A percentile compares a stretch with the other conserved stretches of the same genome.
Evolutionary conservation across 768 basidiomycete species (phyloP).

Genomic region (Lentinula guzmanii): DNA sequence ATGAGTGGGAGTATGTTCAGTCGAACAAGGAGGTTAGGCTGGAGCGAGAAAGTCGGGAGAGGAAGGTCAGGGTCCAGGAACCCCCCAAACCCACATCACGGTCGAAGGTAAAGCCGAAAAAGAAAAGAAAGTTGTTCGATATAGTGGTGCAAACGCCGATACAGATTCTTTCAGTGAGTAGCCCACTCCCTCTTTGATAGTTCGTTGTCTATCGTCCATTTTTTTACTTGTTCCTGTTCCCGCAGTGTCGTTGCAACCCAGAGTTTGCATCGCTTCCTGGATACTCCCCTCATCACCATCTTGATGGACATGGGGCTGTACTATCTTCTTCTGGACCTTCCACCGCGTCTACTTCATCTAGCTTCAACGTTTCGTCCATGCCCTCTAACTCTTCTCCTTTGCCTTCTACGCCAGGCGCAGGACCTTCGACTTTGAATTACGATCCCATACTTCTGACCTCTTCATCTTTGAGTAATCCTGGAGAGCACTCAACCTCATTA

Average conservation of each 20-base stretch:
- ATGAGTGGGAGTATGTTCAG: not conserved
- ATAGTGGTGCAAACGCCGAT: conserved; percentile 83
- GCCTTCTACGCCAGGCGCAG: not conserved
- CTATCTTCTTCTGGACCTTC: conserved; percentile 29
- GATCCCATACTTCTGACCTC: not conserved
- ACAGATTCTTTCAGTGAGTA: conserved; percentile 76
- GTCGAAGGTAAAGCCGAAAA: conserved; percentile 60
- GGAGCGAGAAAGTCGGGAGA: not conserved
- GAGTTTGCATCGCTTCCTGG: conserved; percentile 76
- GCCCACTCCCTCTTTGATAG: conserved; percentile 7
- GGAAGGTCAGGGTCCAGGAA: not conserved
- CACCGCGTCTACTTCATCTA: conserved; percentile 18
- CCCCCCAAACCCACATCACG: conserved; percentile 13
- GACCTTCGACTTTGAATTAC: not conserved
- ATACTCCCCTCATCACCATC: conserved; percentile 52
- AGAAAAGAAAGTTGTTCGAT: conserved; percentile 79
- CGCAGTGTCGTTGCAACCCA: conserved; percentile 74
- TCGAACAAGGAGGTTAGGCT: not conserved
- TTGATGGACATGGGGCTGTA: conserved; percentile 21
- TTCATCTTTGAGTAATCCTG: not conserved
- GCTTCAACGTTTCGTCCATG: conserved; percentile 29
- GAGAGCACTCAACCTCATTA: not conserved
- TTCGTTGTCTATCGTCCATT: not conserved
- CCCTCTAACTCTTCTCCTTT: conserved; percentile 6
- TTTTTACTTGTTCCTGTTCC: not conserved